Base-by-base conservation (phyloP, 2,329 filamentous ascomycete genomes). In the Endoconidiophora laricicola region DNA sequence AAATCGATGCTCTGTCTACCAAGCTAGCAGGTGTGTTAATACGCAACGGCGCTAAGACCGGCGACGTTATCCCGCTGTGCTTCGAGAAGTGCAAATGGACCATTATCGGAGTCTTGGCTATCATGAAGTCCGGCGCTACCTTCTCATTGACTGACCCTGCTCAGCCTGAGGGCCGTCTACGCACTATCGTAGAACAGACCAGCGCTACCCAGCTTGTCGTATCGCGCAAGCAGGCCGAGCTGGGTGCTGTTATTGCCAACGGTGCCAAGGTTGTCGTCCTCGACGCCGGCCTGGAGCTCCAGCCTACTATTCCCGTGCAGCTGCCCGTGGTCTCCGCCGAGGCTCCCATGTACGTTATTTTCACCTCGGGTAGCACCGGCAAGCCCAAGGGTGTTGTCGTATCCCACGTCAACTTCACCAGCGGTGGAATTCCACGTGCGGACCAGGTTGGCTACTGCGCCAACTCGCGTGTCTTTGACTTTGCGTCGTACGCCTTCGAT, bases 281-380 rank as follows among this genome's bases (percentile, higher is more conserved):
- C 23, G 53, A 52, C 22, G 44, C 33, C 26, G 40, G 33, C 20
- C 18, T 52, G 12, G 36, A 47, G 4, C 36, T 51, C 6, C 18
- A 16, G 16, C 47, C 50, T 38, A 22, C 40, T 22, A 23, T 18
- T 23, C 44, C 50, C 3, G 39, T 42, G 9, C 7, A 47, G 4
- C 57, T 68, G 1, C 65, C 66, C 0, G 45, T 52, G 0, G 66
- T 72, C n/a, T 61, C 78, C 2, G 55, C 68, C 2, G 59, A 60
- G 4, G 60, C 64, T 1, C 65, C 68, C 6, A 65, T 71, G 33
- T 73, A 72, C 54, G 73, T 79, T 56, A 78, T 80, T 57, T 81
- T 79, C 58, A 81, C 77, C 9, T 80, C 76, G 0, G 77, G 77
- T 12, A 80, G 74, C 53, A 81, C 78, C 0, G 77, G 78, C 5